Evolutionary conservation across 1,284 basidiomycete genomes (phyloP), one percentile per base, ranked within the genome.

Genomic region (Acaromyces ingoldii): DNA sequence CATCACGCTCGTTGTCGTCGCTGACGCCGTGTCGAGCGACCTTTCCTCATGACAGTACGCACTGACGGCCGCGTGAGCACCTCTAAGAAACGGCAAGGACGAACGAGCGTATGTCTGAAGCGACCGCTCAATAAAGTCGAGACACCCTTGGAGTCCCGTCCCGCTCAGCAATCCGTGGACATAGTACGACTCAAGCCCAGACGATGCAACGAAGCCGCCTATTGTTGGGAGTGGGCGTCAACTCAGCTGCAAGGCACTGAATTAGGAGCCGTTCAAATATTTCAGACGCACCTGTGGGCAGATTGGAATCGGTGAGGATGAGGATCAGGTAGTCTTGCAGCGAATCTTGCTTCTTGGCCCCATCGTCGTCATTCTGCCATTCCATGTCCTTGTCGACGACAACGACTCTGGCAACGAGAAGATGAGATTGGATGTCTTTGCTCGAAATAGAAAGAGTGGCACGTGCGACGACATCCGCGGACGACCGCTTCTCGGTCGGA

Each of bases 191-290:
- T 98, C 93, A 50, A 97, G 82, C 0, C 93, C 93, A 1, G 89
- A 84, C 0, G 91, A 92, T 0, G 91, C 88, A 47, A 93, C 88
- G 69, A 93, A 93, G 0, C 90, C 85, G 28, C 90, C 90, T 6
- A 87, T 88, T 1, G 22, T 13, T 5, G 38, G 9, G 39, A 10
- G 26, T n/a, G n/a, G n/a, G n/a, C n/a, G 31, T 34, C 31, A 28
- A 19, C 15, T 10, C 37, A 5, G 19, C 40, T 13, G 0, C 30
- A 13, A 33, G 36, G 24, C 19, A 19, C 7, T 7, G 7, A 22
- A 7, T 6, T 6, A 22, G 19, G 36, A 38, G 36, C 15, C 31
- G 10, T 34, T 34, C 31, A 10, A 17, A 10, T 10, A 10, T 19
- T 17, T 41, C 39, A 30, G 9, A 34, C 60, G 36, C 25, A 60